Evolutionary conservation across 495 filamentous ascomycete species (phyloP).

Genomic region (Aspergillus avenaceus): DNA sequence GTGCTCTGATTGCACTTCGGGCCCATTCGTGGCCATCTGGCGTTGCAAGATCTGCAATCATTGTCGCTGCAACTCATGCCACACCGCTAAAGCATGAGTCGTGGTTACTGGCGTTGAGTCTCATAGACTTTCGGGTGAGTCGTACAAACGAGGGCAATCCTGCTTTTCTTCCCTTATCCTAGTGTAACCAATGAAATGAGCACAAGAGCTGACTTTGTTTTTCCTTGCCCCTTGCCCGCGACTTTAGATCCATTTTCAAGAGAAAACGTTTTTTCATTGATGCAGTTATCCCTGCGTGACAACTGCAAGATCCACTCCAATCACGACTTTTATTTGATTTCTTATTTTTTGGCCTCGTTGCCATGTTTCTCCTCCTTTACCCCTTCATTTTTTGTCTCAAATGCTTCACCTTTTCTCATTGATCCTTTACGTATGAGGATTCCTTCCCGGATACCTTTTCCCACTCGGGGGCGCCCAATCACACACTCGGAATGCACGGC

Average conservation of each 20-base stretch:
- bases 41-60: slow-evolving; percentile 47
- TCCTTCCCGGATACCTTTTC: neutral
- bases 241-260: neutral
- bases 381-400: slow-evolving; percentile 1
- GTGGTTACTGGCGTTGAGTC: slow-evolving; percentile 10
- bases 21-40: slow-evolving; percentile 48
- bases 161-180: neutral
- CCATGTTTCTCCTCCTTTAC: slow-evolving; percentile 3
- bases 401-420: neutral
- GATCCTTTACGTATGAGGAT: too few relatives aligned
- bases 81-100: slow-evolving; percentile 38
- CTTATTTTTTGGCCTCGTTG: neutral
- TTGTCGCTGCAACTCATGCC: slow-evolving; percentile 43
- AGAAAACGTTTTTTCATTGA: neutral
- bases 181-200: neutral
- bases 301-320: neutral
- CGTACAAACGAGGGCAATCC: neutral
- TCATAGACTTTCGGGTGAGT: neutral
- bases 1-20: slow-evolving; percentile 47
- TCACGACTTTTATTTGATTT: neutral
- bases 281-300: slow-evolving; percentile 13
- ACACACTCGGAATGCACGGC: too few relatives aligned
- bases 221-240: neutral
- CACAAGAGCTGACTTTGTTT: neutral
- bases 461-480: neutral